phyloP scores from a whole-genome alignment of 257 asterid species.

The Lavandula angustifolia region DNA sequence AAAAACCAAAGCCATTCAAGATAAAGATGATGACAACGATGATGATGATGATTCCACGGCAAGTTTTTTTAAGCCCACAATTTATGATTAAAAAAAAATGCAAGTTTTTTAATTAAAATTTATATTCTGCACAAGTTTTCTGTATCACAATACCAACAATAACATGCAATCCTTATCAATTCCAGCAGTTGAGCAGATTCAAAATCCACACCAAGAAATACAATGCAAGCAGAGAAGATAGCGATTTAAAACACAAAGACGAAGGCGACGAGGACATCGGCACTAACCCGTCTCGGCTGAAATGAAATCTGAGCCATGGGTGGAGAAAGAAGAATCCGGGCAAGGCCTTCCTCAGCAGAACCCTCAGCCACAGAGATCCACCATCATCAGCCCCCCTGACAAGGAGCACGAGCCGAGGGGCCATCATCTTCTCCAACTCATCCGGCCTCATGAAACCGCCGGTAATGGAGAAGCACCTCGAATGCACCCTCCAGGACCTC shows the following conservation, averaged over 20 bases:
- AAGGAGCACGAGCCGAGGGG: conserved; percentile 40
- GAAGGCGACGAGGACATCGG: conserved; percentile 20
- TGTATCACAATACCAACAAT: not conserved
- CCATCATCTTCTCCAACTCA: conserved; percentile 63
- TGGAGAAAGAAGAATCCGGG: conserved; percentile 20
- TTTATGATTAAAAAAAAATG: no score
- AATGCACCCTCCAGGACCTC: conserved; percentile 78
- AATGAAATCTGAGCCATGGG: conserved; percentile 25
- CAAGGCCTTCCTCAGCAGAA: conserved; percentile 34
- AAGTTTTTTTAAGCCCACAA: not conserved
- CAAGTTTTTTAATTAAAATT: no score
- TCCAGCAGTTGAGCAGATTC: conserved; percentile 34
- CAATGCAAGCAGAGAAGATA: conserved; percentile 10
- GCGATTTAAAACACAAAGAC: conserved; percentile 19
- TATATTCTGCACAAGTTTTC: no score
- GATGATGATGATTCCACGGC: conserved; percentile 33
- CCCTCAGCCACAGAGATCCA: conserved; percentile 38
- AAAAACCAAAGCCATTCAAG: conserved; percentile 32
- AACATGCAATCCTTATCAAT: conserved; percentile 12
- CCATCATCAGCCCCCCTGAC: conserved; percentile 35
- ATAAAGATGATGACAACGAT: no score
- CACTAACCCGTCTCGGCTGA: conserved; percentile 26
- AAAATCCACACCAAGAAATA: conserved; percentile 19
- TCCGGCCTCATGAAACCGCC: conserved; percentile 58
- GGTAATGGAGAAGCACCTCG: conserved; percentile 52